phyloP scores from a whole-genome alignment of 179 eudicot genomes.

The Carnegiea gigantea region DNA sequence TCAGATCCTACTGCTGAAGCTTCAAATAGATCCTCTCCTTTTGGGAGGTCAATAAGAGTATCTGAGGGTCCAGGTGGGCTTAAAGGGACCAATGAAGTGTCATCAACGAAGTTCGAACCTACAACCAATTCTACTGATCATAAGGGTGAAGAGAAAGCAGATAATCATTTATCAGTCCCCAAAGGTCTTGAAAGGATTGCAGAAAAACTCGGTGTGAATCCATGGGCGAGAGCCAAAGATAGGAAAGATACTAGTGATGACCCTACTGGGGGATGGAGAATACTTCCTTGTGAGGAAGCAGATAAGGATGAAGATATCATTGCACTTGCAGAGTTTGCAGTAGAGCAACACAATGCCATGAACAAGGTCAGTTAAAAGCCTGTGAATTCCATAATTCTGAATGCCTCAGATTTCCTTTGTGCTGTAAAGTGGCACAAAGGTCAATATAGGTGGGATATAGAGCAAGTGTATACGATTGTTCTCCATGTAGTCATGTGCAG shows the following conservation, averaged over 20 bases:
- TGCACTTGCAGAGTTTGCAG: conserved; percentile 32
- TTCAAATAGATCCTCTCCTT: not conserved
- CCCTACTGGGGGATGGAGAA: not conserved
- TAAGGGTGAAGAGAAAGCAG: not conserved
- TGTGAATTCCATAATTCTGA: not conserved
- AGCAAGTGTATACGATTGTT: not conserved
- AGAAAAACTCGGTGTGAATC: conserved; percentile 27
- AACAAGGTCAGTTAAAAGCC: conserved; percentile 18
- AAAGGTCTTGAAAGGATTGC: conserved; percentile 26
- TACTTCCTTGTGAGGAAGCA: conserved; percentile 24
- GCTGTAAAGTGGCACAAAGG: not conserved
- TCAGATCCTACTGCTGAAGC: not conserved
- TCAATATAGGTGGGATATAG: not conserved
- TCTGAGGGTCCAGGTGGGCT: not conserved
- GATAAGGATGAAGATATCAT: conserved; percentile 25
- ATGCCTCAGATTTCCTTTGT: not conserved
- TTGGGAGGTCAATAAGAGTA: not conserved
- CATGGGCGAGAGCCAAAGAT: conserved; percentile 14
- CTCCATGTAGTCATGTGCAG: not conserved
- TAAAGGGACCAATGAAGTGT: not conserved
- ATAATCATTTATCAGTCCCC: not conserved
- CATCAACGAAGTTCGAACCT: not conserved
- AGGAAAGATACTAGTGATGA: not conserved
- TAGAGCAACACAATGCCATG: conserved; percentile 28
- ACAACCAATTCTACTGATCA: not conserved